Conservation (phyloP, 2,329 filamentous ascomycete genomes). For the Talaromyces sp. region DNA sequence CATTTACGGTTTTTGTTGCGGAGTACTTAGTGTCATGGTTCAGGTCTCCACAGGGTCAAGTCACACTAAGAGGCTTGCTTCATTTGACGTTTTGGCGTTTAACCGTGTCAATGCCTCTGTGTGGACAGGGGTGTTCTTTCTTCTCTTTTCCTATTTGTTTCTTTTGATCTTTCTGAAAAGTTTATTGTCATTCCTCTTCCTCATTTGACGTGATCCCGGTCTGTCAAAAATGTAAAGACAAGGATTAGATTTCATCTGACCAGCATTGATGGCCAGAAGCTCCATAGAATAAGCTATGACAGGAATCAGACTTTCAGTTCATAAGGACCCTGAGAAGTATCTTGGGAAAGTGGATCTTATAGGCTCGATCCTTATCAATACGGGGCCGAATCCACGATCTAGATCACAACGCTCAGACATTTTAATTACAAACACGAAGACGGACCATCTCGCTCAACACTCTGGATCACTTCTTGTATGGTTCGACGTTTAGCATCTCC, state of each 20-base stretch:
- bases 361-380: constrained; percentile 5
- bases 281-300: neutral
- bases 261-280: neutral
- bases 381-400: neutral
- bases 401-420: neutral
- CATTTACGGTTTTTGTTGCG: neutral
- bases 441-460: neutral
- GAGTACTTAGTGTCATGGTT: neutral
- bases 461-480: neutral
- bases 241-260: neutral
- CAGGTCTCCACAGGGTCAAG: neutral
- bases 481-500: neutral
- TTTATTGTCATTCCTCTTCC: neutral
- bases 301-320: neutral
- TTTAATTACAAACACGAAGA: neutral
- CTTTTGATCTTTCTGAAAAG: neutral
- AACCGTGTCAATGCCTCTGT: neutral
- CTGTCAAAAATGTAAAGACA: neutral
- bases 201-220: neutral
- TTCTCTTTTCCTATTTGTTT: neutral
- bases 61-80: neutral
- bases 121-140: neutral
- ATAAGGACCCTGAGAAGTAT: neutral
- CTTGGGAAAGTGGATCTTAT: neutral
- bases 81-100: neutral